These are phyloP conservation scores for Plasmodium vivax DNA, from an alignment of 169 alveolate genomes.

Conservation along the genomic window DNA sequence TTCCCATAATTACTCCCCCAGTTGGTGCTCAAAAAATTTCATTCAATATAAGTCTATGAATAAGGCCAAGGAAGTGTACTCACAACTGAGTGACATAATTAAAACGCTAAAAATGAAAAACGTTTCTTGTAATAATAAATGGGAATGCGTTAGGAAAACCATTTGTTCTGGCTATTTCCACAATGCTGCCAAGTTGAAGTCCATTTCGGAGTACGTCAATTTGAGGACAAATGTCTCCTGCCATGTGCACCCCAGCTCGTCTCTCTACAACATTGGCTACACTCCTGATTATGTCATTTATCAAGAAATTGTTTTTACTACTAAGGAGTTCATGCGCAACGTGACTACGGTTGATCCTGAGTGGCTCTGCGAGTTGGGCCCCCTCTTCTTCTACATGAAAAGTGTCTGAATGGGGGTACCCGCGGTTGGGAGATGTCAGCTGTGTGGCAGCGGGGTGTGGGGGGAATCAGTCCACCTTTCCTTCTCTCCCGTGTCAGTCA, in stretches of 20 bases:
- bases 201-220: slow-evolving; percentile 98
- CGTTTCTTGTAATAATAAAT: slow-evolving; percentile 74
- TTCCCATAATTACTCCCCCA: slow-evolving; percentile 83
- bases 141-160: slow-evolving; percentile 94
- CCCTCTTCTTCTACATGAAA: slow-evolving; percentile 87
- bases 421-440: not conserved
- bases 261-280: slow-evolving; percentile 97
- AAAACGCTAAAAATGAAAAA: slow-evolving; percentile 75
- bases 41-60: slow-evolving; percentile 77
- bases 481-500: not conserved
- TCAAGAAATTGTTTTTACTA: slow-evolving; percentile 99
- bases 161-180: slow-evolving; percentile 99
- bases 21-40: slow-evolving; percentile 81
- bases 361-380: slow-evolving; percentile 95
- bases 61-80: slow-evolving; percentile 80
- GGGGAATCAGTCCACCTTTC: not conserved
- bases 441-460: not conserved
- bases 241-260: slow-evolving; percentile 98
- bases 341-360: slow-evolving; percentile 99
- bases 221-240: slow-evolving; percentile 98
- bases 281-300: slow-evolving; percentile 99
- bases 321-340: slow-evolving; percentile 97
- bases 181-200: slow-evolving; percentile 99
- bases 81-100: slow-evolving; percentile 92
- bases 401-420: slow-evolving; percentile 14